A percentile compares a stretch with the other conserved stretches of the same genome.
Conservation (phyloP, 2,329 filamentous ascomycete genomes). For the Chlorencoelia australis region DNA sequence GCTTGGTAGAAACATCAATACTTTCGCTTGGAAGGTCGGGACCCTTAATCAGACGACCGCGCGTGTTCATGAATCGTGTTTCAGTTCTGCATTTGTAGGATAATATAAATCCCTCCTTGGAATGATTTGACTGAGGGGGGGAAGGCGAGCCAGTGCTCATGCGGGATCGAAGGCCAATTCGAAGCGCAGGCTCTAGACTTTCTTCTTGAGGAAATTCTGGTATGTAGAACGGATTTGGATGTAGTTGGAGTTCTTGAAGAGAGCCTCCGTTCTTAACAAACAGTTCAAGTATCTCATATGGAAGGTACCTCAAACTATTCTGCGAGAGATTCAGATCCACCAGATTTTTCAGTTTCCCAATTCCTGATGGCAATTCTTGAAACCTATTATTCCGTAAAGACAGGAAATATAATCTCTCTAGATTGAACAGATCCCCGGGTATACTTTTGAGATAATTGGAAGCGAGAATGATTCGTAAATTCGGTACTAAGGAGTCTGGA, state of each 20-base stretch:
- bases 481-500: conserved; percentile 48
- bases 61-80: conserved; percentile 21
- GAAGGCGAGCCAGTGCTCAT: neutral
- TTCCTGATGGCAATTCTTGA: conserved; percentile 47
- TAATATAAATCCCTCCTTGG: conserved; percentile 1
- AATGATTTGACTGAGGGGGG: neutral
- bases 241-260: conserved; percentile 43
- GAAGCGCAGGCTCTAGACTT: too few species aligned
- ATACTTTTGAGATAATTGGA: conserved; percentile 46
- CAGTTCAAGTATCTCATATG: conserved; percentile 25
- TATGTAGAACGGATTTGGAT: conserved; percentile 53
- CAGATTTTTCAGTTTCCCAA: conserved; percentile 48
- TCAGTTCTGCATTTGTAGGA: conserved; percentile 22
- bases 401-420: conserved; percentile 52
- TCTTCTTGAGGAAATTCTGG: too few species aligned
- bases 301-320: conserved; percentile 50
- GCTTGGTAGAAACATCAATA: neutral
- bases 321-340: conserved; percentile 55
- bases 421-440: conserved; percentile 50
- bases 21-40: conserved; percentile 16
- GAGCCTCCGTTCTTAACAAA: conserved; percentile 25
- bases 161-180: too few species aligned
- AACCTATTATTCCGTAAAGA: conserved; percentile 57
- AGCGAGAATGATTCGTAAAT: conserved; percentile 51
- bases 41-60: conserved; percentile 21